A percentile compares a stretch with the other conserved stretches of the same genome.
Evolutionary conservation across 768 basidiomycete species (phyloP).

Genomic region (Lepiota subincarnata): DNA sequence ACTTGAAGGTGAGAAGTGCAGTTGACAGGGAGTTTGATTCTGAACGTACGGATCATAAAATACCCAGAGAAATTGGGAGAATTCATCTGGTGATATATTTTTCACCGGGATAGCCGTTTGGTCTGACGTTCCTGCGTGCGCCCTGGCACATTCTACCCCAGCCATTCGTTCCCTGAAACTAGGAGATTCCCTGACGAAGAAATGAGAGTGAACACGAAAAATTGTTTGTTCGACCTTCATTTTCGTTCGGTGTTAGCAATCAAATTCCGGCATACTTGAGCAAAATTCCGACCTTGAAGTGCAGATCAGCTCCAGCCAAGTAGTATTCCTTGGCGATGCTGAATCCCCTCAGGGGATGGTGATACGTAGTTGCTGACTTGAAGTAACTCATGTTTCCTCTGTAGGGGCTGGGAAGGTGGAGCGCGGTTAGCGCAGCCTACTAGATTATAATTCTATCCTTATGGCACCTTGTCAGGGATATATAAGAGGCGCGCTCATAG

Average conservation of each 20-base stretch:
- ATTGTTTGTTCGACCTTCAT: constrained; percentile 40
- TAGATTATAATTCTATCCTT: too few species aligned
- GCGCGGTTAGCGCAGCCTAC: too few species aligned
- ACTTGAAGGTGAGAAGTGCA: constrained; percentile 14
- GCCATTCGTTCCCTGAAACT: constrained; percentile 34
- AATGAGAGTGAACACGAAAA: constrained; percentile 50
- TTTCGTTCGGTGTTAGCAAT: neutral
- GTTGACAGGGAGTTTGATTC: neutral
- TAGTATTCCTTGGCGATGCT: neutral
- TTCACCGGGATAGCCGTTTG: constrained; percentile 35
- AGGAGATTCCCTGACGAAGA: constrained; percentile 49
- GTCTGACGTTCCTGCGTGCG: constrained; percentile 29
- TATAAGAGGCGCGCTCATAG: too few species aligned
- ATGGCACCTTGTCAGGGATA: too few species aligned
- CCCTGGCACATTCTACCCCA: constrained; percentile 21
- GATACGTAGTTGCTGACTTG: neutral
- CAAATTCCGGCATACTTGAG: neutral
- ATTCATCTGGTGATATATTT: constrained; percentile 41
- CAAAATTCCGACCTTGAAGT: neutral
- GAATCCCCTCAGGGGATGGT: neutral
- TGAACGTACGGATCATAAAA: neutral
- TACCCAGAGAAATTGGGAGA: constrained; percentile 41
- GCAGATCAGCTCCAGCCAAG: neutral
- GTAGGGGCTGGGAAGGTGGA: too few species aligned
- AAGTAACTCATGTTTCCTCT: neutral